These are phyloP conservation scores for Keithomyces neogunnii DNA, from an alignment of 2,329 filamentous ascomycete species.

Conservation along the genomic window DNA sequence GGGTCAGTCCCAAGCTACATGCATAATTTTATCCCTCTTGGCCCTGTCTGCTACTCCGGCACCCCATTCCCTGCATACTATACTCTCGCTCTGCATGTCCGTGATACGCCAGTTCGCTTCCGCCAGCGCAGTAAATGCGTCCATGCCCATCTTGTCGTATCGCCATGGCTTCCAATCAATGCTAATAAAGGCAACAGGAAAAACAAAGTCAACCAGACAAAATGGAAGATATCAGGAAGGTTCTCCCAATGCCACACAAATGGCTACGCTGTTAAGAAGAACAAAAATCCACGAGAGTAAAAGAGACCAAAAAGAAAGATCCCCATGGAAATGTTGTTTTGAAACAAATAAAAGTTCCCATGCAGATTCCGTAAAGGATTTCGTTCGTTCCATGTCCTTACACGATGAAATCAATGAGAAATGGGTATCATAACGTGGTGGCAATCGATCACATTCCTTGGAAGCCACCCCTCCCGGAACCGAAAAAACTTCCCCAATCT, in stretches of 20 bases:
- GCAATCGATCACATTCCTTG: slow-evolving; percentile 31
- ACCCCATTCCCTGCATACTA: background rate
- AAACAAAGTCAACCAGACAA: background rate
- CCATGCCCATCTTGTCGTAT: background rate
- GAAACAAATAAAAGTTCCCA: background rate
- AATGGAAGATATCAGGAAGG: background rate
- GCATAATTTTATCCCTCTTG: background rate
- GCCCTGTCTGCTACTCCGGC: background rate
- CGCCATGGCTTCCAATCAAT: background rate
- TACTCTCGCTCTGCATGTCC: background rate
- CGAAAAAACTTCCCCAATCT: slow-evolving; percentile 40
- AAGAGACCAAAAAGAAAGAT: background rate
- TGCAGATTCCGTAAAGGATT: background rate
- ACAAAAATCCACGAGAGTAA: background rate
- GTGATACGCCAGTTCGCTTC: background rate
- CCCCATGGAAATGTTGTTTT: background rate
- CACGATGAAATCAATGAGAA: slow-evolving; percentile 12
- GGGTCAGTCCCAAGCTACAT: background rate
- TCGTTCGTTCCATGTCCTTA: background rate
- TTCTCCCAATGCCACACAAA: background rate
- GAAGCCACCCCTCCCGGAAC: slow-evolving; percentile 32
- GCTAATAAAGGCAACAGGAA: background rate
- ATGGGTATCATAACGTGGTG: slow-evolving; percentile 28
- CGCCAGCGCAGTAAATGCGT: background rate
- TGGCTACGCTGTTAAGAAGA: background rate